Conservation (phyloP, 2,329 filamentous ascomycete genomes). For the Calycina marina region DNA sequence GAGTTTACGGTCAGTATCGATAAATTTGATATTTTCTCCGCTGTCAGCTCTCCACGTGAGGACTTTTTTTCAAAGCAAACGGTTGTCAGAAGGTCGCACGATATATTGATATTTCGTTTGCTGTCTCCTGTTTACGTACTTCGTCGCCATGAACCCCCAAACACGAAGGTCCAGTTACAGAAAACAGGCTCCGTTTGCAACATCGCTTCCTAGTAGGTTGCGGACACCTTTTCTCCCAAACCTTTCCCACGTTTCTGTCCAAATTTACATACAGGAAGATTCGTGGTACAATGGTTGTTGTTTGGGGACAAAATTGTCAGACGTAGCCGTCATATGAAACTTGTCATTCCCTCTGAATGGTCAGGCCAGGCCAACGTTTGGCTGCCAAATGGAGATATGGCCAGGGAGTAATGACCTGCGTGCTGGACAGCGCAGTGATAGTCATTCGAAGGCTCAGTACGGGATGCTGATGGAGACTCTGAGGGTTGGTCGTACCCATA, state of each 20-base stretch:
- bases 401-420: neutral
- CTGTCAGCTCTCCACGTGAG: too few species aligned
- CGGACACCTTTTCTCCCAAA: neutral
- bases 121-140: neutral
- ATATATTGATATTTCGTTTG: neutral
- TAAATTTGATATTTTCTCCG: too few species aligned
- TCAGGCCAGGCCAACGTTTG: neutral
- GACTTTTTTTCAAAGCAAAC: too few species aligned
- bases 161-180: neutral
- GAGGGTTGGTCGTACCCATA: too few species aligned
- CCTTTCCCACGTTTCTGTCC: neutral
- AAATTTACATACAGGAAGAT: too few species aligned
- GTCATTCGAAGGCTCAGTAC: neutral
- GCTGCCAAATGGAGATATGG: neutral
- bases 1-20: too few species aligned
- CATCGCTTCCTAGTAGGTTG: too few species aligned
- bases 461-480: too few species aligned
- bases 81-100: too few species aligned
- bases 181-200: neutral
- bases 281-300: too few species aligned
- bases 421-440: neutral
- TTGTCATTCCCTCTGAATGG: neutral
- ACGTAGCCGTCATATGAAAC: neutral
- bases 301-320: neutral
- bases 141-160: neutral